phyloP scores from a whole-genome alignment of 1,284 basidiomycete genomes.

The Leccinum fuscescens region DNA sequence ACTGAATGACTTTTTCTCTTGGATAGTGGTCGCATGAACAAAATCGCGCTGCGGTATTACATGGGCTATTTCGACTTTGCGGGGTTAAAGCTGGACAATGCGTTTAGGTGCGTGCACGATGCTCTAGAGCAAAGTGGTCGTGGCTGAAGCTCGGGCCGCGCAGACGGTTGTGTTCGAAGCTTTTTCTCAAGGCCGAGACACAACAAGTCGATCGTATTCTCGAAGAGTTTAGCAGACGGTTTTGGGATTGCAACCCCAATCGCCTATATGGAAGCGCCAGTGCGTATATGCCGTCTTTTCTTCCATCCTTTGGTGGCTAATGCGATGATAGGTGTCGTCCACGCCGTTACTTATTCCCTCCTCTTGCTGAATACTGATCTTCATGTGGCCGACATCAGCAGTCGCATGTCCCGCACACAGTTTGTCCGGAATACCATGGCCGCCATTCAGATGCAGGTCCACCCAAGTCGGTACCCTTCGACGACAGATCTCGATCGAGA shows the following conservation, averaged over 20 bases:
- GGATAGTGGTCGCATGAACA: slow-evolving; percentile 71
- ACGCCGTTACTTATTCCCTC: slow-evolving; percentile 90
- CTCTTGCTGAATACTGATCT: slow-evolving; percentile 96
- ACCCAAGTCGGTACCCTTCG: slow-evolving; percentile 48
- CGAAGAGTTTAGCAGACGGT: slow-evolving; percentile 85
- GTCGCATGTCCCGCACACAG: slow-evolving; percentile 90
- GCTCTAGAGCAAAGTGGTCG: not conserved
- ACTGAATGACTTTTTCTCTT: slow-evolving; percentile 6
- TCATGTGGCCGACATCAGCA: slow-evolving; percentile 88
- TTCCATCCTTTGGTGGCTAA: slow-evolving; percentile 8
- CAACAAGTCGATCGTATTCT: slow-evolving; percentile 98
- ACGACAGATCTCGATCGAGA: slow-evolving; percentile 68
- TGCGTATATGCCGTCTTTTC: slow-evolving; percentile 40
- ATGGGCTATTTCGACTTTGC: slow-evolving; percentile 90
- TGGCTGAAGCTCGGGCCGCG: slow-evolving; percentile 12
- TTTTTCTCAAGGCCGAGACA: slow-evolving; percentile 93
- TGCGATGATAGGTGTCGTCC: slow-evolving; percentile 70
- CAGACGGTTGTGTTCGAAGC: slow-evolving; percentile 85
- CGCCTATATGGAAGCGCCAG: slow-evolving; percentile 81
- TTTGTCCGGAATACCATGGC: slow-evolving; percentile 91
- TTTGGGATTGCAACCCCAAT: slow-evolving; percentile 86
- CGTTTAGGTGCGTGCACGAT: slow-evolving; percentile 69
- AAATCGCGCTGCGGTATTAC: slow-evolving; percentile 74
- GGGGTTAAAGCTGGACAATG: slow-evolving; percentile 78
- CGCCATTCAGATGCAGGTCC: slow-evolving; percentile 76